phyloP scores from a whole-genome alignment of 768 basidiomycete genomes.

The Sporobolomyces phaffii region DNA sequence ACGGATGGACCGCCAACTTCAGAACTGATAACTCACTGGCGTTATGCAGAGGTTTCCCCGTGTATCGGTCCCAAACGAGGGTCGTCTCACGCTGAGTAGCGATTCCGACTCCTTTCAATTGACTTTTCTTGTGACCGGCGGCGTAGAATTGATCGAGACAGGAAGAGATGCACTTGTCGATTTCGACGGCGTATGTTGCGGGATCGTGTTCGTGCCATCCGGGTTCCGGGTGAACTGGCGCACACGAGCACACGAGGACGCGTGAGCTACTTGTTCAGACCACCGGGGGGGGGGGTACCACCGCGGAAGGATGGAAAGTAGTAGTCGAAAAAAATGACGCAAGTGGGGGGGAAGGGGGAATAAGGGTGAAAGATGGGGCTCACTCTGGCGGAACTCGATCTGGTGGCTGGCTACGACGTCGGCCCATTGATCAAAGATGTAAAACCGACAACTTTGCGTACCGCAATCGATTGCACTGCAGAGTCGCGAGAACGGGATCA shows the following conservation, averaged over 20 bases:
- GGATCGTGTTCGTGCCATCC: conserved; percentile 95
- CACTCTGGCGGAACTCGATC: conserved; percentile 74
- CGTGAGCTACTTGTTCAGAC: too few species aligned
- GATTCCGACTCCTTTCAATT: conserved; percentile 89
- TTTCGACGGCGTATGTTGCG: conserved; percentile 67
- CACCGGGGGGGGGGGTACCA: too few species aligned
- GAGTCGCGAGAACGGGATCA: background rate
- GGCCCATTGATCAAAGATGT: conserved; percentile 42
- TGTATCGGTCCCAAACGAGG: conserved; percentile 82
- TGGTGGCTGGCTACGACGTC: conserved; percentile 69
- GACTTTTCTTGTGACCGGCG: conserved; percentile 68
- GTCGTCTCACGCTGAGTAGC: conserved; percentile 94
- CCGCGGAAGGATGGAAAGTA: too few species aligned
- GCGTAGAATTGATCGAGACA: conserved; percentile 66
- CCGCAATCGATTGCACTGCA: conserved; percentile 40
- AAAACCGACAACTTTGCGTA: conserved; percentile 41
- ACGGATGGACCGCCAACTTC: too few species aligned
- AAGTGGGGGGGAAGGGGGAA: background rate
- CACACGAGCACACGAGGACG: background rate
- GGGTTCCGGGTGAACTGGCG: conserved; percentile 35
- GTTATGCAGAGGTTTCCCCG: conserved; percentile 78
- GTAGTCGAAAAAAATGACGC: background rate
- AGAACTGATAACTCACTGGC: conserved; percentile 56
- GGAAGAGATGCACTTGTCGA: conserved; percentile 67
- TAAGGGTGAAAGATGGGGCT: conserved; percentile 45